Evolutionary conservation across 1,284 basidiomycete genomes (phyloP), one percentile per base, ranked within the genome.

Genomic region (Dichomitus squalens): DNA sequence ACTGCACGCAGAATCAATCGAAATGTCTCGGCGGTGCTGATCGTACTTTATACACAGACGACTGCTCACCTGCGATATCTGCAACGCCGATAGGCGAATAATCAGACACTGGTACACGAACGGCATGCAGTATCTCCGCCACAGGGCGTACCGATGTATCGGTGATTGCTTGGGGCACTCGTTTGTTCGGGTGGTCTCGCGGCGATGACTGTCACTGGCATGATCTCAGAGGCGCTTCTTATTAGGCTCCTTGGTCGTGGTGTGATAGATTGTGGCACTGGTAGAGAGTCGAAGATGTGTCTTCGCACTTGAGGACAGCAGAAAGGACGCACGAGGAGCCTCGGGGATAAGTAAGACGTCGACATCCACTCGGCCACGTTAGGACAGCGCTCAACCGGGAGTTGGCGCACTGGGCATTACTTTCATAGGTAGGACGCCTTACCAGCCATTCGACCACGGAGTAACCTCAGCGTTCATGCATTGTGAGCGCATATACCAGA

Each of bases 21-120:
- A 27, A 29, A 33, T 12, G 12, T 33, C 16, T 1, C 29, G 4
- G 16, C n/a, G 29, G 4, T 40, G 27, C 8, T 18, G 36, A 21
- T 9, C 2, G n/a, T n/a, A n/a, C 6, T 20, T 16, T 16, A 4
- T 33, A 16, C 5, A 18, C 18, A 5, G 44, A 18, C 20, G 16
- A 18, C 11, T 12, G 1, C 62, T 50, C 65, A 80, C 81, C 79
- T 66, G 67, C 82, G 47, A 83, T 77, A 60, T 83, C 81, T 79
- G 41, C 31, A 47, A 47, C 4, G 14, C 16, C 4, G 25, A 44
- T 4, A 40, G 20, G 1, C n/a, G n/a, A n/a, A n/a, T n/a, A n/a
- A n/a, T n/a, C n/a, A n/a, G n/a, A n/a, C n/a, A n/a, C n/a, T n/a
- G n/a, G n/a, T n/a, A n/a, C 11, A 33, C 12, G 12, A 18, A 18